Evolutionary conservation across 192 early-diverging fungal species (phyloP).

Genomic region (Dimargaris cristalligena): DNA sequence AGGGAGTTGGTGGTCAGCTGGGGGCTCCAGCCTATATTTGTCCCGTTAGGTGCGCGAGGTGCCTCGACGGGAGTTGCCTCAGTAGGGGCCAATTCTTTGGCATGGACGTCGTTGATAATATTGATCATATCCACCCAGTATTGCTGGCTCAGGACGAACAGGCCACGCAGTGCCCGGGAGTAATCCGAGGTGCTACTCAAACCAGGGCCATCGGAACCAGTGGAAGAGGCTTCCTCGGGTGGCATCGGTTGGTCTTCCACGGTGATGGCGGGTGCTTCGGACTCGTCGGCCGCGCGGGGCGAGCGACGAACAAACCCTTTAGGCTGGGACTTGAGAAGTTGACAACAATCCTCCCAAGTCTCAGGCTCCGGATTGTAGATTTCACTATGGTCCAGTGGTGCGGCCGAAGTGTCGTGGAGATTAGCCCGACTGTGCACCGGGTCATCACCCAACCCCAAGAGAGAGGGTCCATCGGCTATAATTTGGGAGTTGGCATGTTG

Average conservation of each 20-base stretch:
- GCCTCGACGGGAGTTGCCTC: not conserved
- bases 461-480: no score
- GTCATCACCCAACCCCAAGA: no score
- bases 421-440: no score
- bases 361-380: not conserved
- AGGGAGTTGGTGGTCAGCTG: not conserved
- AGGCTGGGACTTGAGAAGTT: not conserved
- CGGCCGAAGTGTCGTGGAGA: not conserved
- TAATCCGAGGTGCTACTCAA: not conserved
- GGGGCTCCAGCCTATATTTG: slow-evolving; percentile 1
- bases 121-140: slow-evolving; percentile 6
- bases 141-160: slow-evolving; percentile 9
- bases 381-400: no score
- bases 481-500: not conserved
- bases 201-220: no score
- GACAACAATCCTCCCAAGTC: not conserved
- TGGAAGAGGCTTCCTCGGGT: no score
- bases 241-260: not conserved
- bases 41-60: not conserved
- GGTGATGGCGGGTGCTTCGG: not conserved
- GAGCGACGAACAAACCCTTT: not conserved
- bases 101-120: not conserved
- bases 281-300: not conserved
- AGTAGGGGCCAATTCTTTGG: not conserved
- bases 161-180: not conserved